Evolutionary conservation across 1,139 yeast species (phyloP).

Genomic region (Kodamaea derodonti): DNA sequence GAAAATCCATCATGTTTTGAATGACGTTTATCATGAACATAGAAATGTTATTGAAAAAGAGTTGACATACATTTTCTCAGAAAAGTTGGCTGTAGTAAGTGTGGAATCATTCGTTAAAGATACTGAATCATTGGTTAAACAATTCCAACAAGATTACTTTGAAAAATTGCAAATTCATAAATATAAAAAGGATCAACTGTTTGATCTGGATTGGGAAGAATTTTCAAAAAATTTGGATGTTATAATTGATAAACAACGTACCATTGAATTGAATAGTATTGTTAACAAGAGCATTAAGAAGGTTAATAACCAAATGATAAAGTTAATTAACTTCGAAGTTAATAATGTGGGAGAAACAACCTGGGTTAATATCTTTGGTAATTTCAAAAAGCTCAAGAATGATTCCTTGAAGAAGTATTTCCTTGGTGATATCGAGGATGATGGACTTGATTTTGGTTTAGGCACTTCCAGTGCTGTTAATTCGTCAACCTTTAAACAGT

Average conservation of each 20-base stretch:
- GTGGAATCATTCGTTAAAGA: conserved; percentile 3
- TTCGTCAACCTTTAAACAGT: conserved; percentile 31
- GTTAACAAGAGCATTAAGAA: conserved; percentile 37
- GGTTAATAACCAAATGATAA: conserved; percentile 36
- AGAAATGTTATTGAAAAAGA: conserved; percentile 12
- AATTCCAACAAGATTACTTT: conserved; percentile 1
- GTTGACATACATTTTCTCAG: conserved; percentile 14
- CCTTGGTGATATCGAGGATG: conserved; percentile 13
- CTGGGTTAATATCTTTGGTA: conserved; percentile 59
- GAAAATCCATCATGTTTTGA: conserved; percentile 44
- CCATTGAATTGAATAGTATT: conserved; percentile 41
- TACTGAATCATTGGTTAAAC: conserved; percentile 2
- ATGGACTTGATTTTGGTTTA: conserved; percentile 54
- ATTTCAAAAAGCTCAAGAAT: conserved; percentile 42
- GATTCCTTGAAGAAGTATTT: conserved; percentile 19
- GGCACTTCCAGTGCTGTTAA: conserved; percentile 52
- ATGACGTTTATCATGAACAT: conserved; percentile 38
- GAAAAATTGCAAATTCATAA: conserved; percentile 4
- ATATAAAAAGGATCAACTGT: conserved; percentile 5
- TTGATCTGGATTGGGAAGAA: conserved; percentile 3
- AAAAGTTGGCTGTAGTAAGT: conserved; percentile 7
- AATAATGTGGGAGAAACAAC: conserved; percentile 32
- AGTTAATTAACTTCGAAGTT: conserved; percentile 35
- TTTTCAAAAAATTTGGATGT: conserved; percentile 17
- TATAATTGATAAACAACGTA: conserved; percentile 36